Percentiles rank a stretch among this genome's conserved stretches.
These are phyloP conservation scores for Pseudocercospora musae DNA, from an alignment of 2,329 filamentous ascomycete species.

Conservation along the genomic window DNA sequence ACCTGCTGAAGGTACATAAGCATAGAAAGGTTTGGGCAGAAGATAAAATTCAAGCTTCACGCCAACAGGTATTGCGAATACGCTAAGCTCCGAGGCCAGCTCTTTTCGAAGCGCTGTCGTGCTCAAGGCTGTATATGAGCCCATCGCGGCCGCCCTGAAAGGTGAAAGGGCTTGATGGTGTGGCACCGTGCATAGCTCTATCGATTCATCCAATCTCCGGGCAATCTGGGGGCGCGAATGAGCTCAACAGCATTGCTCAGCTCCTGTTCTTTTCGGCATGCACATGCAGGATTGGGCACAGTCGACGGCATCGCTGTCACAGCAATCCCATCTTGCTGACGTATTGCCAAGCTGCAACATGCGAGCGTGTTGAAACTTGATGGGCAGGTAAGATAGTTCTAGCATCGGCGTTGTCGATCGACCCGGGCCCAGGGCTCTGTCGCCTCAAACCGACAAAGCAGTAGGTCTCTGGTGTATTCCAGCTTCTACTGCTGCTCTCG, in stretches of 20 bases:
- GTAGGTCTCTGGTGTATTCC: no score
- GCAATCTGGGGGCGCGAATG: neutral
- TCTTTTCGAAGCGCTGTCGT: constrained; percentile 10
- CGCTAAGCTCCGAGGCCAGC: constrained; percentile 2
- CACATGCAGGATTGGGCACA: neutral
- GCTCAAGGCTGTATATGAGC: constrained; percentile 13
- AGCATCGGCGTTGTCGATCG: no score
- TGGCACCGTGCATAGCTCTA: neutral
- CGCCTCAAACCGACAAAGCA: no score
- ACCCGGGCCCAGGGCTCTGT: no score
- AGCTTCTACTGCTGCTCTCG: no score
- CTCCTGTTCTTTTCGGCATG: neutral
- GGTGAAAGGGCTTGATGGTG: neutral
- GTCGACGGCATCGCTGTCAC: no score
- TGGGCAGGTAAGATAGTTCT: no score
- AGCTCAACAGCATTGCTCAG: neutral
- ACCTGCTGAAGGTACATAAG: neutral
- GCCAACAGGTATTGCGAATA: neutral
- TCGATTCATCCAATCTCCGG: neutral
- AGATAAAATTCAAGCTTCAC: neutral
- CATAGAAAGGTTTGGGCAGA: neutral
- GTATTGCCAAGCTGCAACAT: no score
- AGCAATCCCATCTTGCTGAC: no score
- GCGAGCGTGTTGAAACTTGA: no score
- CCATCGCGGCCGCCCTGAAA: constrained; percentile 1